Evolutionary conservation across 805 yeast genomes (phyloP), one percentile per base, ranked within the genome.

Genomic region (Hanseniaspora lachancei): DNA sequence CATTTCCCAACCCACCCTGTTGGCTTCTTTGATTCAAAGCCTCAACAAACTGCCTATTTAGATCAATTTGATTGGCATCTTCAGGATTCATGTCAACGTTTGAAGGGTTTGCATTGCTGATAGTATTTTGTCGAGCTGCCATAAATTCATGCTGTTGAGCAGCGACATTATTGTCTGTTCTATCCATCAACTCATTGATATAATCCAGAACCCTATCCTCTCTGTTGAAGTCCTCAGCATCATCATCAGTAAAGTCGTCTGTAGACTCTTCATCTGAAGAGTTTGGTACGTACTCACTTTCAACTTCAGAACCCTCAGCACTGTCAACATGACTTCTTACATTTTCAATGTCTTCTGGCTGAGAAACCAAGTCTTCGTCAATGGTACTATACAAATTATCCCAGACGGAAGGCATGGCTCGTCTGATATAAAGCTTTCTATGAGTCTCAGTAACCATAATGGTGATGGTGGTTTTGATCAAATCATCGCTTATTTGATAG

Each of bases 1-100:
- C 36, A 16, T 46, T 58, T 23, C 47, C 52, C 41, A 36, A 36
- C 9, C 35, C 47, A 3, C 53, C 60, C 23, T 54, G 59, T 5
- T 39, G 46, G 9, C 34, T 47, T 36, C 52, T 52, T 58, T 68
- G 68, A 8, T 67, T 67, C 51, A 68, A 70, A 18, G 63, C 63
- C 5, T 58, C 63, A 8, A 62, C 68, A 32, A 65, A 65, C 3
- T 61, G 67, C 21, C 62, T 64, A 41, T 57, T 58, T 20, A 47
- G 58, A 54, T 50, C 53, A 16, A 47, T 27, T 36, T 49, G 32
- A 61, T 60, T 59, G 47, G 53, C 40, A 21, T 51, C 55, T 20
- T 54, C 54, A 41, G 29, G 23, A 18, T 38, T 27, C 10, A 9
- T 18, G 2, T 24, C 18, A 21, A 27, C 5, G 16, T 38, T 24